Conservation (phyloP, 108 stramenopile species). For the Cylindrotheca fusiformis region DNA sequence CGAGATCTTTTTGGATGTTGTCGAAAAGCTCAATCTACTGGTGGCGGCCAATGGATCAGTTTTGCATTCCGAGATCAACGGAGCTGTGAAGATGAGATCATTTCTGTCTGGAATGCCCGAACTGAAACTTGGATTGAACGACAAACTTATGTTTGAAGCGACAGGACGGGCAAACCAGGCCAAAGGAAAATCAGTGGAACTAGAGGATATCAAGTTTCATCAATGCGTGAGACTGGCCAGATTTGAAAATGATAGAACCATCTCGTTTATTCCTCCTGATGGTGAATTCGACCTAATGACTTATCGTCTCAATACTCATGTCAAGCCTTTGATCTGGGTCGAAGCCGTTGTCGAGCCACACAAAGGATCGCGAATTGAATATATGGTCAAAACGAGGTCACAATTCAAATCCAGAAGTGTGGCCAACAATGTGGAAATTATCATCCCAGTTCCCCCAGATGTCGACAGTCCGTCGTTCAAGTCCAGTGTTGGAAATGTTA, state of each 20-base stretch:
- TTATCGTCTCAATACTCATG: slow-evolving; percentile 97
- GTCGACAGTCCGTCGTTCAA: slow-evolving; percentile 99
- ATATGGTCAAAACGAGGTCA: slow-evolving; percentile 99
- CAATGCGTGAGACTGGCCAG: slow-evolving; percentile 98
- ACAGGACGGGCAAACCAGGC: slow-evolving; percentile 62
- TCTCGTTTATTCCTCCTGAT: slow-evolving; percentile 99
- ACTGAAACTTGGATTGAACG: slow-evolving; percentile 97
- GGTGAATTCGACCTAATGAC: slow-evolving; percentile 99
- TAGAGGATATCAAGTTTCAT: slow-evolving; percentile 99
- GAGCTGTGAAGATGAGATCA: slow-evolving; percentile 93
- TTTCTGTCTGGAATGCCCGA: slow-evolving; percentile 99
- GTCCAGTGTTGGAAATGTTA: slow-evolving; percentile 92
- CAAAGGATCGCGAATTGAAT: slow-evolving; percentile 94
- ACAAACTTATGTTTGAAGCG: slow-evolving; percentile 97
- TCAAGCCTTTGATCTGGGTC: slow-evolving; percentile 99
- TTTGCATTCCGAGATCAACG: slow-evolving; percentile 86
- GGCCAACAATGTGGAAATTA: slow-evolving; percentile 99
- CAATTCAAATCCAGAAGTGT: slow-evolving; percentile 97
- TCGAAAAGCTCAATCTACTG: slow-evolving; percentile 97
- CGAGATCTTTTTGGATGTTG: slow-evolving; percentile 99
- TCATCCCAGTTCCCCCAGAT: slow-evolving; percentile 98
- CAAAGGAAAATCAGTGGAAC: slow-evolving; percentile 91
- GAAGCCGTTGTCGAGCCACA: slow-evolving; percentile 98
- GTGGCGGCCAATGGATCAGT: slow-evolving; percentile 98
- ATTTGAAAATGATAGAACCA: slow-evolving; percentile 99